Percentiles rank a stretch among this genome's conserved stretches.
Conservation (phyloP, 371 early-diverging fungal species). For the Circinella minor region DNA sequence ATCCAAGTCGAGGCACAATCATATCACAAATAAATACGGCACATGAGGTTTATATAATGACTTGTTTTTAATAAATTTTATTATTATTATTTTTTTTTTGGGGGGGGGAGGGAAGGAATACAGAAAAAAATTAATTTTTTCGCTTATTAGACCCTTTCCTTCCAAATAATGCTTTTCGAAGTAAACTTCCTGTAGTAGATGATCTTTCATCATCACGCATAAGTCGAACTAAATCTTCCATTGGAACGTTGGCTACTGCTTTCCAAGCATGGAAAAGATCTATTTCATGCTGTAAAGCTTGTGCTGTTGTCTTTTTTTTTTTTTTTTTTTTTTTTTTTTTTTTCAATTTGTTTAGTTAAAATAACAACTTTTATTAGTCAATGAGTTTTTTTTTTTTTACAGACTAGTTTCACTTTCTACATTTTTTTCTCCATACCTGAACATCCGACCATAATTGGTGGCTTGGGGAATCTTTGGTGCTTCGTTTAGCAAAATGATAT, state of each 20-base stretch:
- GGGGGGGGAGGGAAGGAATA: background rate
- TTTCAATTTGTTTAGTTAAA: too few species aligned
- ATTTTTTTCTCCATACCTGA: slow-evolving; percentile 20
- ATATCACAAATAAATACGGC: too few species aligned
- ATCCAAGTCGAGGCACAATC: too few species aligned
- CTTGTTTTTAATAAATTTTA: background rate
- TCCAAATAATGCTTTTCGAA: slow-evolving; percentile 30
- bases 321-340: too few species aligned
- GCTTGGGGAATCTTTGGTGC: slow-evolving; percentile 14
- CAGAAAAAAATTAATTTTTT: background rate
- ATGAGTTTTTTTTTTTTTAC: background rate
- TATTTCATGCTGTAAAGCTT: slow-evolving; percentile 34
- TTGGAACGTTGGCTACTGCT: slow-evolving; percentile 28
- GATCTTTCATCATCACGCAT: slow-evolving; percentile 27
- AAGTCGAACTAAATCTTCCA: slow-evolving; percentile 28
- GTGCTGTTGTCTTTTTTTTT: slow-evolving; percentile 19
- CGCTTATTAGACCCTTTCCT: slow-evolving; percentile 25
- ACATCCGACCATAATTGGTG: slow-evolving; percentile 34
- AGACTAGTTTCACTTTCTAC: background rate
- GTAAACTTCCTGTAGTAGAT: slow-evolving; percentile 13
- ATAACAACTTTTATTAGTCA: too few species aligned
- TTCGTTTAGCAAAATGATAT: slow-evolving; percentile 5
- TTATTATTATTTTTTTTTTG: too few species aligned
- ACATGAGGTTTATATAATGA: too few species aligned
- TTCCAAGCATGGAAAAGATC: slow-evolving; percentile 44